Base-by-base conservation (phyloP, 177 flowering plant genomes). In the Tripterygium wilfordii region DNA sequence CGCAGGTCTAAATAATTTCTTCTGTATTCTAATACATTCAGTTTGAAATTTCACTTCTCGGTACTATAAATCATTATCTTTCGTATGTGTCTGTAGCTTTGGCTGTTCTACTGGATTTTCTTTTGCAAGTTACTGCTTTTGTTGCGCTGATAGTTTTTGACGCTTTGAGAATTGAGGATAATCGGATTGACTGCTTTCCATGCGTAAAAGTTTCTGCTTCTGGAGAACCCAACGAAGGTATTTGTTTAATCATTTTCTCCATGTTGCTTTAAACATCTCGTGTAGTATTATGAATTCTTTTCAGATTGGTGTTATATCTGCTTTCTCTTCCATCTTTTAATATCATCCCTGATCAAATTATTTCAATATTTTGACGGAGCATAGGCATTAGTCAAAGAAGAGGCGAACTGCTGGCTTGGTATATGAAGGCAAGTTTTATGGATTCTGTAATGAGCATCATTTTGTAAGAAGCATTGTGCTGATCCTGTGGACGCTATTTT, bases 111-210 rank as follows among this genome's bases (percentile, higher is more conserved):
- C 49, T 87, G 76, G 96, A 87, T 66, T 87, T 87, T 63, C 70
- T 87, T 61, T 67, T 87, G 46, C 96, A 87, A 75, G 71, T 87
- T 46, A 83, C 96, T 31, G 87, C 96, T 24, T 87, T 87, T 71
- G 85, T 83, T 55, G 85, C 92, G 26, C 65, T 87, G 56, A 79
- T 87, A 32, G 77, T 71, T 32, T 78, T 83, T 50, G 92, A 87
- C 64, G 74, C 78, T 36, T 14, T 60, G 54, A 75, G 92, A 57
- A 69, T 83, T 25, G 88, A 87, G 58, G 83, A 79, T 63, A 60
- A 75, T 52, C 70, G 96, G 57, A 45, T 84, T 54, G 96, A 87
- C 62, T 87, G 96, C 53, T 78, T 83, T 42, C 96, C 92, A n/a
- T 87, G 92, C 58, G 71, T 84, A 36, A 84, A 76, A 57, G 10